Evolutionary conservation across 352 stramenopile species (phyloP).

Genomic region (Elongisporangium anandrum): DNA sequence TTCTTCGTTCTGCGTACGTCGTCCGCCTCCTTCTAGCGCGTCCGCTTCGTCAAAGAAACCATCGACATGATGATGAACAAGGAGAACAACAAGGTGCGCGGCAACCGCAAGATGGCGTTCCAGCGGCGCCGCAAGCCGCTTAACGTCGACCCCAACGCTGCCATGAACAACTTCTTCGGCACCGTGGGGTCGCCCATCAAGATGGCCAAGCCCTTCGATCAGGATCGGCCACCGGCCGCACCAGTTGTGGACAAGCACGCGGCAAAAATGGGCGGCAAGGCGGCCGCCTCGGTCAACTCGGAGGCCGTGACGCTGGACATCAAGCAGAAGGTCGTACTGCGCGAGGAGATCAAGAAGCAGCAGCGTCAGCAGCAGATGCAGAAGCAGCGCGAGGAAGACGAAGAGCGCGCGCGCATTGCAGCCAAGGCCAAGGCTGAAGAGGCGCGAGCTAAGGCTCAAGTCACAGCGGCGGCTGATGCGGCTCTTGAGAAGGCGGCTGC

Average conservation of each 20-base stretch:
- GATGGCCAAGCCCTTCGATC: slow-evolving; percentile 26
- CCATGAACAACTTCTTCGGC: slow-evolving; percentile 62
- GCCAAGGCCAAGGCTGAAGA: slow-evolving; percentile 27
- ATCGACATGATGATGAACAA: slow-evolving; percentile 27
- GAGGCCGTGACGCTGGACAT: slow-evolving; percentile 52
- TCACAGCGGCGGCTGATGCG: slow-evolving; percentile 9
- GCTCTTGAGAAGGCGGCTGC: not conserved
- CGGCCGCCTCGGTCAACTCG: slow-evolving; percentile 28
- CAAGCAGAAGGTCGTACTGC: slow-evolving; percentile 47
- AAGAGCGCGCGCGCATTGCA: slow-evolving; percentile 5
- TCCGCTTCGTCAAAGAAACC: no score
- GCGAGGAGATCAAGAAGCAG: slow-evolving; percentile 41
- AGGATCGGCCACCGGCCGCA: slow-evolving; percentile 11
- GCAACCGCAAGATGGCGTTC: slow-evolving; percentile 50
- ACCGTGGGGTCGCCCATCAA: slow-evolving; percentile 71
- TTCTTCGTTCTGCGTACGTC: no score
- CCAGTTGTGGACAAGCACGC: slow-evolving; percentile 10
- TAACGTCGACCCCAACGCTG: slow-evolving; percentile 27
- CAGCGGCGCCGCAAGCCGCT: slow-evolving; percentile 42
- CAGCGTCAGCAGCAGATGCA: slow-evolving; percentile 14
- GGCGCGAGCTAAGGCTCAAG: slow-evolving; percentile 9
- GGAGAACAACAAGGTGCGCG: slow-evolving; percentile 43
- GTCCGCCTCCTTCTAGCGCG: no score
- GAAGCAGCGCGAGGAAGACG: slow-evolving; percentile 16
- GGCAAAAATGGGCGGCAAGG: slow-evolving; percentile 4